Conservation (phyloP, 345 rosid species). For the Eucalyptus cloeziana region DNA sequence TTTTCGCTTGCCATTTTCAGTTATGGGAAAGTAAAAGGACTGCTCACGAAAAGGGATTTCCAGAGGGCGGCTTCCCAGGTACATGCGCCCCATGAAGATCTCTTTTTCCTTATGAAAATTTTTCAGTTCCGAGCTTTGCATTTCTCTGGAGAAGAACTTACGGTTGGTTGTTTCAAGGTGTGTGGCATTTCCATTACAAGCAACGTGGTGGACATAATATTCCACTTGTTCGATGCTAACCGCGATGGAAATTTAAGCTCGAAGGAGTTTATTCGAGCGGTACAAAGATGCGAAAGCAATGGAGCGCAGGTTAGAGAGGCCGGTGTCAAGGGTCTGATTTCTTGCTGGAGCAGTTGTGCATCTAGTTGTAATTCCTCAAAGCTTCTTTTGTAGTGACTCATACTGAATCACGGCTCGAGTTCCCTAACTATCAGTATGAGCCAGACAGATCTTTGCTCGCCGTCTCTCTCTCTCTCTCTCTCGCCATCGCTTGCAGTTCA, state of each 20-base stretch:
- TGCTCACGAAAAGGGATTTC: constrained; percentile 45
- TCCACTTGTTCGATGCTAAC: constrained; percentile 45
- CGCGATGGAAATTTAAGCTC: constrained; percentile 39
- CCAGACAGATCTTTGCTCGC: not conserved
- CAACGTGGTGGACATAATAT: constrained; percentile 42
- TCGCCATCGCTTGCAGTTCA: not conserved
- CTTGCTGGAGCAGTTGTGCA: constrained; percentile 24
- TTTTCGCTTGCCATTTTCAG: constrained; percentile 59
- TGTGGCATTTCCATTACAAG: constrained; percentile 31
- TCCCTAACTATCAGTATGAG: not conserved
- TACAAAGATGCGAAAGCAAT: constrained; percentile 26
- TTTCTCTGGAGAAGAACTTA: too few species aligned
- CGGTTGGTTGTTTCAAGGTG: constrained; percentile 7
- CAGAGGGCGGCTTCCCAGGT: constrained; percentile 65
- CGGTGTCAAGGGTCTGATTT: constrained; percentile 14
- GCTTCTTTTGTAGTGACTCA: not conserved
- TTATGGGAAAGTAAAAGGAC: constrained; percentile 41
- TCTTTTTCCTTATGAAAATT: not conserved
- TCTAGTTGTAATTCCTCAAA: constrained; percentile 4
- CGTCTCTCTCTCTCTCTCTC: too few species aligned
- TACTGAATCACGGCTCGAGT: not conserved
- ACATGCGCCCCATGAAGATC: not conserved
- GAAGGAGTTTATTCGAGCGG: constrained; percentile 40
- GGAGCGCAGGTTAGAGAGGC: constrained; percentile 7
- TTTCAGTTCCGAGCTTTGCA: not conserved